Evolutionary conservation across 768 basidiomycete species (phyloP).

Genomic region (Lactarius vividus): DNA sequence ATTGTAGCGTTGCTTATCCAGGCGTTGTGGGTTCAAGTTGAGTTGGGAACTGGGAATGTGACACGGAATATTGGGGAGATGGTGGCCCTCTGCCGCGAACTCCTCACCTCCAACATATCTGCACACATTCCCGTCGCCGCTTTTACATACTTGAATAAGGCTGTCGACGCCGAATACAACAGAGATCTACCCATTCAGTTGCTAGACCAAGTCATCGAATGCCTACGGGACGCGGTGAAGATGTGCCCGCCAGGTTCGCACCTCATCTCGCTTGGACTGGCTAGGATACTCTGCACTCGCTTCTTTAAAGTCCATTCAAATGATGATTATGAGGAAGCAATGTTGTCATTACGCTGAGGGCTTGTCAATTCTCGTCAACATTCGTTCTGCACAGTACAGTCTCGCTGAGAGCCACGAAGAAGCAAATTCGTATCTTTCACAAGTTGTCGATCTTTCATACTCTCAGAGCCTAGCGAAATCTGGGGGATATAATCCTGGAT

Average conservation of each 20-base stretch:
- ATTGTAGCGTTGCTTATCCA: neutral
- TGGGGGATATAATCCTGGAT: neutral
- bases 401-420: neutral
- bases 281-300: neutral
- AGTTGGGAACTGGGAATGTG: neutral
- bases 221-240: neutral
- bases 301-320: neutral
- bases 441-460: neutral
- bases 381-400: neutral
- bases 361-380: neutral
- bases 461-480: neutral
- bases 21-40: neutral
- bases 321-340: neutral
- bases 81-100: neutral
- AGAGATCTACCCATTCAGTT: neutral
- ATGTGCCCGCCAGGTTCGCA: neutral
- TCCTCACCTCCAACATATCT: neutral
- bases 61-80: neutral
- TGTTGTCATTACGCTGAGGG: too few relatives aligned
- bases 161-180: too few relatives aligned
- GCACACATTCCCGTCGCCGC: neutral
- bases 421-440: neutral
- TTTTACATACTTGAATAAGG: too few relatives aligned
- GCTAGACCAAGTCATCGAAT: neutral
- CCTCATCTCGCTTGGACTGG: neutral